phyloP scores from a whole-genome alignment of 176 grass and related monocot genomes.

The Typha latifolia region DNA sequence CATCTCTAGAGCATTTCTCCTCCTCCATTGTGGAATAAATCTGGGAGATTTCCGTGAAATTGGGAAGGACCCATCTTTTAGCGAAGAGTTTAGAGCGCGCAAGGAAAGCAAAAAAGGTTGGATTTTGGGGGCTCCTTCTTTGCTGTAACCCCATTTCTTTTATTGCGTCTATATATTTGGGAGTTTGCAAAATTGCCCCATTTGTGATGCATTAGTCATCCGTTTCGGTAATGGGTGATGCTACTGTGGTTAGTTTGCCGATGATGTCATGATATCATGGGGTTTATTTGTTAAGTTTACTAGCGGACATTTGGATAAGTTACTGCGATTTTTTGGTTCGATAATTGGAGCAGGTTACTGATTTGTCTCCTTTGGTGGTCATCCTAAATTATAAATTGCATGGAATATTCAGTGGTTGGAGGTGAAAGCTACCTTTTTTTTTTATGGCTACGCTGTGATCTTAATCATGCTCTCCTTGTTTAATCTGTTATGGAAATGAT shows the following conservation, averaged over 20 bases:
- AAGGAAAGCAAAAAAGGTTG: neutral
- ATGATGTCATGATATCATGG: too few relatives aligned
- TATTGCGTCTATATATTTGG: neutral
- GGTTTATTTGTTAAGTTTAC: neutral
- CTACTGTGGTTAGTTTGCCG: too few relatives aligned
- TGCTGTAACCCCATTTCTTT: neutral
- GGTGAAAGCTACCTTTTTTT: neutral
- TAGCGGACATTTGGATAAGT: neutral
- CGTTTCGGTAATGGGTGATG: neutral
- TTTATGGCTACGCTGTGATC: neutral
- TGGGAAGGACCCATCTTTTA: neutral
- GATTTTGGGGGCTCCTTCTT: slow-evolving; percentile 2
- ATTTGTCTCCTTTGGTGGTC: neutral
- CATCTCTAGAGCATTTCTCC: neutral
- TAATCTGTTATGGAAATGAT: neutral
- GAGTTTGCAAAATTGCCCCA: neutral
- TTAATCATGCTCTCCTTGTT: neutral
- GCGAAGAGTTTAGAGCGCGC: neutral
- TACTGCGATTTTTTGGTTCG: neutral
- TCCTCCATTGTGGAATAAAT: neutral
- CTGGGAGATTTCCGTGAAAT: neutral
- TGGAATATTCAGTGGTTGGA: neutral
- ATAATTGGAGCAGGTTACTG: neutral
- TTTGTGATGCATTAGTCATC: neutral
- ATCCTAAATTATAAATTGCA: neutral